phyloP scores from a whole-genome alignment of 331 rosid genomes.

The Spiraea crenata region DNA sequence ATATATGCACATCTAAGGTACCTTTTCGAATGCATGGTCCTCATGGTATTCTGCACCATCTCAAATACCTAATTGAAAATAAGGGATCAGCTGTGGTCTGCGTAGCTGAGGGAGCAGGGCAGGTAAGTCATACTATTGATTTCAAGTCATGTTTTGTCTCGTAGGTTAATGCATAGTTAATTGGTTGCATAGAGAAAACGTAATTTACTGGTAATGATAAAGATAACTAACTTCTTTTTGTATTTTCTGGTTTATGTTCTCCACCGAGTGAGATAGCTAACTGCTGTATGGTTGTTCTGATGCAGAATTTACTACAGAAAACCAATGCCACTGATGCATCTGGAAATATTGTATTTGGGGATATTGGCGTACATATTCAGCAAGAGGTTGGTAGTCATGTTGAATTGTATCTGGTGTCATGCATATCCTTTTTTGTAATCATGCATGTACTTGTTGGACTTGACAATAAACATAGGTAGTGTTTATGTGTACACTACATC shows the following conservation, averaged over 20 bases:
- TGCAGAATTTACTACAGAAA: conserved; percentile 83
- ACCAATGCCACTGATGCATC: conserved; percentile 95
- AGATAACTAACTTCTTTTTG: not conserved
- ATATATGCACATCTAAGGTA: conserved; percentile 50
- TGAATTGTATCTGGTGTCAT: not conserved
- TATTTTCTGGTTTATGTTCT: not conserved
- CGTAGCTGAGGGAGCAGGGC: conserved; percentile 98
- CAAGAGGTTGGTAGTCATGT: conserved; percentile 72
- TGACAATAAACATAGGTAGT: no score
- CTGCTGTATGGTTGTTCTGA: conserved; percentile 12
- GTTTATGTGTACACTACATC: no score
- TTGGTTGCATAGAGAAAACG: not conserved
- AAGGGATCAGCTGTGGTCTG: conserved; percentile 97
- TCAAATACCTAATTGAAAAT: conserved; percentile 76
- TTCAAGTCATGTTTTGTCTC: not conserved
- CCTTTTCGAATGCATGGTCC: conserved; percentile 78
- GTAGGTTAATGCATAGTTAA: not conserved
- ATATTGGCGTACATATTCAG: conserved; percentile 87
- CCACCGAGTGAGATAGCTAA: not conserved
- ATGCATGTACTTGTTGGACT: no score
- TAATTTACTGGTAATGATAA: conserved; percentile 13
- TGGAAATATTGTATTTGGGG: conserved; percentile 82
- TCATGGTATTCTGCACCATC: conserved; percentile 80
- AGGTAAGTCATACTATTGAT: conserved; percentile 40
- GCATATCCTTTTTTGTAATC: no score